Evolutionary conservation across 192 early-diverging fungal species (phyloP).

Genomic region (Piromyces finnis): DNA sequence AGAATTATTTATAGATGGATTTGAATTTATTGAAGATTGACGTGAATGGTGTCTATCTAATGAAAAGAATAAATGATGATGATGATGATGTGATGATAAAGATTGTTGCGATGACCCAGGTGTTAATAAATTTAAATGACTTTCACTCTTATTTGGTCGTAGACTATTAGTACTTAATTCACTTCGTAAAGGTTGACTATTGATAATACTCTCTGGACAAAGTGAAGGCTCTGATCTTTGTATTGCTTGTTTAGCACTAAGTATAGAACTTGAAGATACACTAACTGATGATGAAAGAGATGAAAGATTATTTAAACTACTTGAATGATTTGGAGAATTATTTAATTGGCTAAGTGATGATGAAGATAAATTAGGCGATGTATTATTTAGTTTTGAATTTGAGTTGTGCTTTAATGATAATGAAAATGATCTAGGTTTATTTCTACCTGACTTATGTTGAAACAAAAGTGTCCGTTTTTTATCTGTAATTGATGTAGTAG

Average conservation of each 20-base stretch:
- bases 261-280: background rate
- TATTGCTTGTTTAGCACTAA: background rate
- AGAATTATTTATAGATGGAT: background rate
- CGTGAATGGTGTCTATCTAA: background rate
- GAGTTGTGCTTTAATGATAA: background rate
- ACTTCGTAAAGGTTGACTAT: background rate
- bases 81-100: background rate
- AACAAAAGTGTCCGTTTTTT: background rate
- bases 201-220: background rate
- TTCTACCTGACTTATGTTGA: background rate
- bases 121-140: background rate
- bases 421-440: background rate
- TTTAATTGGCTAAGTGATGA: too few species aligned
- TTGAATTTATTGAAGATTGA: background rate
- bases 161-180: background rate
- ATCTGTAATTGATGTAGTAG: background rate
- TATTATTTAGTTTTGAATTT: background rate
- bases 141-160: background rate
- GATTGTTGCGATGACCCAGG: background rate
- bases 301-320: background rate
- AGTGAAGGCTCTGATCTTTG: background rate
- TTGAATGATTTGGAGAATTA: background rate
- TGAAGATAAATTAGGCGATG: background rate
- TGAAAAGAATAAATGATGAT: background rate
- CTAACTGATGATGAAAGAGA: background rate